Evolutionary conservation across 2,329 filamentous ascomycete species (phyloP), one percentile per base, ranked within the genome.

Genomic region (Colletotrichum tofieldiae): DNA sequence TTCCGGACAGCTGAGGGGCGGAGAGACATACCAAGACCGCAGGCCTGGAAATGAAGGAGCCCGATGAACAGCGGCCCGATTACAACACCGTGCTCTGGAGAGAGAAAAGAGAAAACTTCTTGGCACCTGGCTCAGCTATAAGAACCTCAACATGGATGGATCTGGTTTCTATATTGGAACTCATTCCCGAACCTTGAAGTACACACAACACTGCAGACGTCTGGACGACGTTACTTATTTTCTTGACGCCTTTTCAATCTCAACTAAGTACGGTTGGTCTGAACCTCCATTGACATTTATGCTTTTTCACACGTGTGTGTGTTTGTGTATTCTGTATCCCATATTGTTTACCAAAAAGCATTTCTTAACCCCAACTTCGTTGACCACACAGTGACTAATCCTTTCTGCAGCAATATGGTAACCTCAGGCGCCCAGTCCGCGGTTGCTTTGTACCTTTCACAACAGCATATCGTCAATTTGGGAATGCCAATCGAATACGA

Each of bases 81-180:
- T 8, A 35, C 26, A 3, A 35, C 29, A 47, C 43, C 2, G 7
- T 29, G 39, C 1, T 18, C 3, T 20, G 14, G 20, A 49, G 23
- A 29, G 59, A 49, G 43, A 39, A 61, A 61, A 61, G 59, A 61
- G 59, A 26, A 35, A 49, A 49, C 59, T 14, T 23, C 29, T 49
- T 61, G 58, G 12, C 43, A 8, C 37, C 3, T 5, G 0, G 29
- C 4, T 37, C 18, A 14, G 14, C 7, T 61, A 61, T 61, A 61
- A 49, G 7, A 37, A 16, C 26, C 29, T n/a, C 1, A 16, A 26
- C 0, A 6, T 14, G 18, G 18, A 14, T 14, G 11, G 49, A 14
- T 29, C 49, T 12, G 14, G 1, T 2, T 29, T 18, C 26, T 6
- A 5, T 29, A 16, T 2, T n/a, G 1, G 2, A 29, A 4, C 45